Evolutionary conservation across 495 filamentous ascomycete species (phyloP).

Genomic region (Lepraria neglecta): DNA sequence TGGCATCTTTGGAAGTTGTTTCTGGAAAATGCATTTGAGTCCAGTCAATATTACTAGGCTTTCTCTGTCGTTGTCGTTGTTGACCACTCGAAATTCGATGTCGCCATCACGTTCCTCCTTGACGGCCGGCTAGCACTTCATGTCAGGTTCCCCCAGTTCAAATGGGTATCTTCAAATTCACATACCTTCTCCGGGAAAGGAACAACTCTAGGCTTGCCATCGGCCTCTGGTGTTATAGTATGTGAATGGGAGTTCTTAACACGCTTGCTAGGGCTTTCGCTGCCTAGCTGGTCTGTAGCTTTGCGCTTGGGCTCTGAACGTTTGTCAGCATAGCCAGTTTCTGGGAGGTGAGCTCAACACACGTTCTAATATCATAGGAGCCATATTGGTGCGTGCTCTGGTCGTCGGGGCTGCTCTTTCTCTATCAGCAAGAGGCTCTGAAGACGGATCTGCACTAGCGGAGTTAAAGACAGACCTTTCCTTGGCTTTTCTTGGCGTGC

Average conservation of each 20-base stretch:
- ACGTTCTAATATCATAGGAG: constrained; percentile 28
- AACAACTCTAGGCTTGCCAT: constrained; percentile 51
- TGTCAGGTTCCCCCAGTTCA: constrained; percentile 15
- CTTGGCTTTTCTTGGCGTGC: constrained; percentile 12
- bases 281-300: constrained; percentile 60
- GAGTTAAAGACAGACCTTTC: constrained; percentile 9
- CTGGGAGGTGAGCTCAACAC: background rate
- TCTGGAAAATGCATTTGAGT: constrained; percentile 96
- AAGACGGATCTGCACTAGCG: constrained; percentile 2
- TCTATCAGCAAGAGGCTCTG: constrained; percentile 6
- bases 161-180: background rate
- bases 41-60: constrained; percentile 93
- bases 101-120: constrained; percentile 91
- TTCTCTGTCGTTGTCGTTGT: constrained; percentile 85
- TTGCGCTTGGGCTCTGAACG: constrained; percentile 65
- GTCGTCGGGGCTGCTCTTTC: background rate
- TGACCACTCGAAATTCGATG: constrained; percentile 96
- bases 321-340: constrained; percentile 18
- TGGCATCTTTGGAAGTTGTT: constrained; percentile 97
- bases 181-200: constrained; percentile 80
- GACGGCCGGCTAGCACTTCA: constrained; percentile 61
- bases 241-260: constrained; percentile 45
- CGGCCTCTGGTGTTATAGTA: constrained; percentile 49
- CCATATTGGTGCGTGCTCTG: constrained; percentile 18
- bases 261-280: constrained; percentile 53